Evolutionary conservation across 495 filamentous ascomycete genomes (phyloP).

Genomic region (Neurospora sp.): DNA sequence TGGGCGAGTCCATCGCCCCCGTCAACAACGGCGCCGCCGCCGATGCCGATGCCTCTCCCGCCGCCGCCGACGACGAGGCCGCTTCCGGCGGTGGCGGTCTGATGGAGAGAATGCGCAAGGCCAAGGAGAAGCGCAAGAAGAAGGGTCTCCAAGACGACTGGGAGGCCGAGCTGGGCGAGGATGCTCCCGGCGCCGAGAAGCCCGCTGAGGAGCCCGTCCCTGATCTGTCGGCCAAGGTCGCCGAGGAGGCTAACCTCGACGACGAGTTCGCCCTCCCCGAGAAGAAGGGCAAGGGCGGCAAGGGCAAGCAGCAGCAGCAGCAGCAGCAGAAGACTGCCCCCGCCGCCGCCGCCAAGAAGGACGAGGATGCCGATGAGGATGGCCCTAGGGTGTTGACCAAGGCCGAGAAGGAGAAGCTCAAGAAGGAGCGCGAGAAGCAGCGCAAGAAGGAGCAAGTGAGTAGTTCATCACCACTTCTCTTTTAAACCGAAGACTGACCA

Average conservation of each 20-base stretch:
- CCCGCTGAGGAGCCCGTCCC: conserved; percentile 30
- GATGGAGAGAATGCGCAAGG: conserved; percentile 81
- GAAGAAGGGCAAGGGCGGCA: conserved; percentile 92
- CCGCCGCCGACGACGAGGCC: conserved; percentile 38
- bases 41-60: conserved; percentile 30
- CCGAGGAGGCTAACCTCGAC: conserved; percentile 77
- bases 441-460: conserved; percentile 81
- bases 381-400: conserved; percentile 69
- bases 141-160: conserved; percentile 75
- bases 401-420: conserved; percentile 92
- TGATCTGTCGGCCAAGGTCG: conserved; percentile 56
- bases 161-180: conserved; percentile 52
- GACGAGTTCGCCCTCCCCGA: conserved; percentile 78
- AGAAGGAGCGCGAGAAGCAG: conserved; percentile 92
- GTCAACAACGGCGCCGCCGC: conserved; percentile 34
- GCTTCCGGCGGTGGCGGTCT: conserved; percentile 51
- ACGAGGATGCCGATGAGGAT: conserved; percentile 43
- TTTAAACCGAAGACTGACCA: background rate
- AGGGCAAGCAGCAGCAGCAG: conserved; percentile 64
- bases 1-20: conserved; percentile 61
- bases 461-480: background rate
- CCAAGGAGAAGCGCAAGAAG: conserved; percentile 84
- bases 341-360: conserved; percentile 36
- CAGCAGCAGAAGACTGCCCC: conserved; percentile 57
- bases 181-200: conserved; percentile 39